phyloP scores from a whole-genome alignment of 2,329 filamentous ascomycete species.

The Colletotrichum sp. region DNA sequence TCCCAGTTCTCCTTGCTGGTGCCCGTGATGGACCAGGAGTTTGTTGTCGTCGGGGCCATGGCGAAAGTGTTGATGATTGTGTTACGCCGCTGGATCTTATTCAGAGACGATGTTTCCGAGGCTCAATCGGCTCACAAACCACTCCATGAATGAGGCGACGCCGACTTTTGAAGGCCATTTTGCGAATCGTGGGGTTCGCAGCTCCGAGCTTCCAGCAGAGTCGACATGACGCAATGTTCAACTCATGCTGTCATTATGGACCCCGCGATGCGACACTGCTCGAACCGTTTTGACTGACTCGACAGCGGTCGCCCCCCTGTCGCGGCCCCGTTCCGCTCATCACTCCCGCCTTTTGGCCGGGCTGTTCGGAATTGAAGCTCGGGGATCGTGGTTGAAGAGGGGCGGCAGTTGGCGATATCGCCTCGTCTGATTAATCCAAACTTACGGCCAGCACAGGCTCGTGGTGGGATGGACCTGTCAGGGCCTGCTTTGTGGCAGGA shows the following conservation, averaged over 20 bases:
- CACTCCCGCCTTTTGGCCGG: not conserved
- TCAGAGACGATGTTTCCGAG: not conserved
- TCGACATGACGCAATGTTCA: slow-evolving; percentile 13
- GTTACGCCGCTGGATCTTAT: not conserved
- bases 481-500: not conserved
- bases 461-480: not conserved
- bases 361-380: not conserved
- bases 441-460: not conserved
- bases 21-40: slow-evolving; percentile 58
- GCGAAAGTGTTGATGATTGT: not conserved
- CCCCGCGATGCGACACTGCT: not conserved
- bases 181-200: not conserved
- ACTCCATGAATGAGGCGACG: not conserved
- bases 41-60: slow-evolving; percentile 43
- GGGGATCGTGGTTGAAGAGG: not conserved
- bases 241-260: slow-evolving; percentile 1
- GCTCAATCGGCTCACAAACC: accelerated
- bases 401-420: not conserved
- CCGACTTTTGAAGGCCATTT: not conserved
- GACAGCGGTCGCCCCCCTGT: not conserved
- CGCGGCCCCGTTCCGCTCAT: not conserved
- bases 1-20: slow-evolving; percentile 58
- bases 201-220: not conserved
- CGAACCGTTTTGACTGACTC: not conserved
- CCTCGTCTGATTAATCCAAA: not conserved